These are phyloP conservation scores for Amborella trichopoda DNA, from an alignment of 164 flowering plant species.

Conservation along the genomic window DNA sequence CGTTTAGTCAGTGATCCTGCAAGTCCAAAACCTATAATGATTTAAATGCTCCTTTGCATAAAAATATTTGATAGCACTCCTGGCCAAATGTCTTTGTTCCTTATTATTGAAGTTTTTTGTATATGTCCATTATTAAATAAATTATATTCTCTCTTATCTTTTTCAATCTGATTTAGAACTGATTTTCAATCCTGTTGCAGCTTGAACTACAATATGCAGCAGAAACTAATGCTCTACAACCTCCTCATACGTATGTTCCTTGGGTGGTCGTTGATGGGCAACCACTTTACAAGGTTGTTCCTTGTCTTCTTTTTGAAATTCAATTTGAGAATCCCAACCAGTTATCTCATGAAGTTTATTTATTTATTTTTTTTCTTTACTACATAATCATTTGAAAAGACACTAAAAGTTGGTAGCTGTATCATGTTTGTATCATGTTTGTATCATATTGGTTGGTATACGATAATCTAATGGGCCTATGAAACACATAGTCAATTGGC, in stretches of 20 bases:
- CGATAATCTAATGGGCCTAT: neutral
- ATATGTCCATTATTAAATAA: neutral
- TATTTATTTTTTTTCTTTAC: neutral
- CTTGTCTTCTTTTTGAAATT: neutral
- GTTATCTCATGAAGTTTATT: neutral
- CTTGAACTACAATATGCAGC: conserved; percentile 67
- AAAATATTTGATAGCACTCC: too few species aligned
- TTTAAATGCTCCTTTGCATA: too few species aligned
- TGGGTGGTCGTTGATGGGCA: conserved; percentile 83
- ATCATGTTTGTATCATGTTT: neutral
- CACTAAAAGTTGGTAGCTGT: neutral
- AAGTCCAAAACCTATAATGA: too few species aligned
- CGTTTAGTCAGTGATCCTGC: too few species aligned
- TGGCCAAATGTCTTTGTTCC: neutral
- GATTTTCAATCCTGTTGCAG: conserved; percentile 25
- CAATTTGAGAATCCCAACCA: too few species aligned
- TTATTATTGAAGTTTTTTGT: neutral
- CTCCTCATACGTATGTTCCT: conserved; percentile 82
- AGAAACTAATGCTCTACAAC: conserved; percentile 49
- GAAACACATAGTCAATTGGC: too few species aligned
- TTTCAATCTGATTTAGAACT: neutral
- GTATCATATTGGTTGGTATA: neutral
- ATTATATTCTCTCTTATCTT: neutral
- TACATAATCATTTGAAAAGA: neutral
- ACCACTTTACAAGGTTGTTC: conserved; percentile 68